Percentiles rank a stretch among this genome's conserved stretches.
Conservation (phyloP, 2,329 filamentous ascomycete genomes). For the Penicillium sp. region DNA sequence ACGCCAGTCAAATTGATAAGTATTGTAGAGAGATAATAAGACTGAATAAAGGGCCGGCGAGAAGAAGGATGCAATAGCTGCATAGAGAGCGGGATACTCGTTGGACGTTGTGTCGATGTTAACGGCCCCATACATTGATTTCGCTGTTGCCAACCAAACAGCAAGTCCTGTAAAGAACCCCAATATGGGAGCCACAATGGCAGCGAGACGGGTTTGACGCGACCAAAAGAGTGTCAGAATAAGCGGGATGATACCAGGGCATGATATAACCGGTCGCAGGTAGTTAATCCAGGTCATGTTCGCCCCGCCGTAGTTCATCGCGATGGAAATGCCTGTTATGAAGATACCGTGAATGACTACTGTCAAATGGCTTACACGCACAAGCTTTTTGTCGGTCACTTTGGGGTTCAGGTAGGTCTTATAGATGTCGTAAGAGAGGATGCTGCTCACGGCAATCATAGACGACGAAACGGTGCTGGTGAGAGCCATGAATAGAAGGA, state of each 20-base stretch:
- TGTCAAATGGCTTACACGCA: slow-evolving; percentile 49
- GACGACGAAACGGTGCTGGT: slow-evolving; percentile 53
- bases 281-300: slow-evolving; percentile 51
- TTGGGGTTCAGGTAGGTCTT: slow-evolving; percentile 52
- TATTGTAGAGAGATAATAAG: slow-evolving; percentile 44
- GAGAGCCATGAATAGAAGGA: slow-evolving; percentile 54
- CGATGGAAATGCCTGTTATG: slow-evolving; percentile 50
- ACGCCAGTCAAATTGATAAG: slow-evolving; percentile 45
- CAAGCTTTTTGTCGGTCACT: slow-evolving; percentile 44
- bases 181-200: slow-evolving; percentile 39
- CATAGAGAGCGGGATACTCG: slow-evolving; percentile 47
- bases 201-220: slow-evolving; percentile 47
- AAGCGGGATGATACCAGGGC: slow-evolving; percentile 48
- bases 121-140: slow-evolving; percentile 42
- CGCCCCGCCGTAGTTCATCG: slow-evolving; percentile 51
- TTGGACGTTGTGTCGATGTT: slow-evolving; percentile 44
- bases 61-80: slow-evolving; percentile 48
- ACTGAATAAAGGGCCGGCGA: slow-evolving; percentile 50
- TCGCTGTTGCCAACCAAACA: slow-evolving; percentile 47
- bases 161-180: slow-evolving; percentile 46
- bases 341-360: slow-evolving; percentile 51
- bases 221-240: slow-evolving; percentile 49
- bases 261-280: slow-evolving; percentile 44
- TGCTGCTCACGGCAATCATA: slow-evolving; percentile 54
- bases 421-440: slow-evolving; percentile 53